Evolutionary conservation across 192 early-diverging fungal species (phyloP).

Genomic region (Backusella australiensis): DNA sequence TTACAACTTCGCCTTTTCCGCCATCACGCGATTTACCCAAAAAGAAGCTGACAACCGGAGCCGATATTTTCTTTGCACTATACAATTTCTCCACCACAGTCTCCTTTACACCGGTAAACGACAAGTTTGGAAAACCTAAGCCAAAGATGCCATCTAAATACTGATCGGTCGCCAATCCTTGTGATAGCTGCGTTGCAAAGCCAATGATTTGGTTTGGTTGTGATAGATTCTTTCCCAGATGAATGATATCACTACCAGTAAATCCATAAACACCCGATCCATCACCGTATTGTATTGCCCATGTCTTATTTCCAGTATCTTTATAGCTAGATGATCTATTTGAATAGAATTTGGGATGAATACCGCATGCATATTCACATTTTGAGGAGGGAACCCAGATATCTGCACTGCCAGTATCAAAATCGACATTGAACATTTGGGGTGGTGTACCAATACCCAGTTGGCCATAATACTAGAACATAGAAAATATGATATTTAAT

Average conservation of each 20-base stretch:
- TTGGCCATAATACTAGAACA: conserved; percentile 42
- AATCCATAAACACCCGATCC: conserved; percentile 37
- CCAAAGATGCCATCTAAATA: conserved; percentile 66
- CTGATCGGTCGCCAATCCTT: conserved; percentile 48
- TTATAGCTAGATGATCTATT: conserved; percentile 25
- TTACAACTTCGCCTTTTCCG: conserved; percentile 42
- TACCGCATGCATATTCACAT: conserved; percentile 22
- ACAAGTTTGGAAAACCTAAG: conserved; percentile 48
- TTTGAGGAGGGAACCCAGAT: conserved; percentile 52
- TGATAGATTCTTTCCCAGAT: conserved; percentile 48
- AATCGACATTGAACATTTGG: conserved; percentile 59
- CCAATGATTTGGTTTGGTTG: conserved; percentile 60
- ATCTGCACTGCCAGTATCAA: conserved; percentile 71
- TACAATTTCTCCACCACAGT: conserved; percentile 9
- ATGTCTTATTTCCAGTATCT: conserved; percentile 23
- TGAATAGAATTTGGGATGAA: conserved; percentile 26
- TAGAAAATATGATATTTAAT: background rate
- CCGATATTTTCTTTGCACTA: background rate
- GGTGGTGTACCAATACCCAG: conserved; percentile 64
- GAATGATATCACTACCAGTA: conserved; percentile 47
- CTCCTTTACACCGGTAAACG: conserved; percentile 18
- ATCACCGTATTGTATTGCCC: conserved; percentile 42
- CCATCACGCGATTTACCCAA: conserved; percentile 37
- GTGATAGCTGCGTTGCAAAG: conserved; percentile 53
- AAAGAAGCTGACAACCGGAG: conserved; percentile 21